A percentile compares a stretch with the other conserved stretches of the same genome.
phyloP scores from a whole-genome alignment of 495 filamentous ascomycete genomes.

The Pseudotulostoma volvatum region DNA sequence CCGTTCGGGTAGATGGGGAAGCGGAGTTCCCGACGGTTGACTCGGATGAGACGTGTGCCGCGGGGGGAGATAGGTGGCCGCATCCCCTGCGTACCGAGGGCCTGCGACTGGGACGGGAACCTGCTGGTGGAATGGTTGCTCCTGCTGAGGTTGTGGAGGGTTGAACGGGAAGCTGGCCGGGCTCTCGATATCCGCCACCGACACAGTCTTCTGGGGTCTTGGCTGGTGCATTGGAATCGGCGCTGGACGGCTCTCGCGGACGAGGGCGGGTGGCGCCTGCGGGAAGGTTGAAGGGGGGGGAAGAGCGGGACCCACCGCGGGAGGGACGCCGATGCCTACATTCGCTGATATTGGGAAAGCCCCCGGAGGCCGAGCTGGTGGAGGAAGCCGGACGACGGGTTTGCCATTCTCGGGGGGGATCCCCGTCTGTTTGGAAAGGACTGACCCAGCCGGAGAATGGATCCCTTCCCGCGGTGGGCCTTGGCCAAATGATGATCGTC shows the following conservation, averaged over 20 bases:
- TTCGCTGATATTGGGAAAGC: constrained; percentile 12
- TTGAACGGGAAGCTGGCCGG: constrained; percentile 56
- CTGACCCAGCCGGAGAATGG: constrained; percentile 62
- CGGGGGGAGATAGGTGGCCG: constrained; percentile 34
- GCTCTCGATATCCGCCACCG: constrained; percentile 85
- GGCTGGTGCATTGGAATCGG: constrained; percentile 89
- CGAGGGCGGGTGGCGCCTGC: constrained; percentile 47
- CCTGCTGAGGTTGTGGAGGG: constrained; percentile 52
- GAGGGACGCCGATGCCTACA: constrained; percentile 9
- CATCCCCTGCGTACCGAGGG: constrained; percentile 37
- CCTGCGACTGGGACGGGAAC: constrained; percentile 54
- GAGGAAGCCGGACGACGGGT: constrained; percentile 78
- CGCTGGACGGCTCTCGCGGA: constrained; percentile 60
- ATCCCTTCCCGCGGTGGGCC: constrained; percentile 57
- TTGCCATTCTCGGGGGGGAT: constrained; percentile 39
- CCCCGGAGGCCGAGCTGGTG: constrained; percentile 32
- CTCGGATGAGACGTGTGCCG: constrained; percentile 60
- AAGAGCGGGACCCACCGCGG: constrained; percentile 6
- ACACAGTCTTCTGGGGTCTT: constrained; percentile 85
- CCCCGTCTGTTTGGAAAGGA: constrained; percentile 45
- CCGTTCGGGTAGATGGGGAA: constrained; percentile 88
- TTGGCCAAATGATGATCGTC: constrained; percentile 73
- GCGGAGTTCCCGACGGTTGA: constrained; percentile 70
- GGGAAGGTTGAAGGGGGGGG: constrained; percentile 26
- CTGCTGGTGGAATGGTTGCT: constrained; percentile 85